Evolutionary conservation across 2,329 filamentous ascomycete genomes (phyloP), one percentile per base, ranked within the genome.

Genomic region (Zymoseptoria tritici): DNA sequence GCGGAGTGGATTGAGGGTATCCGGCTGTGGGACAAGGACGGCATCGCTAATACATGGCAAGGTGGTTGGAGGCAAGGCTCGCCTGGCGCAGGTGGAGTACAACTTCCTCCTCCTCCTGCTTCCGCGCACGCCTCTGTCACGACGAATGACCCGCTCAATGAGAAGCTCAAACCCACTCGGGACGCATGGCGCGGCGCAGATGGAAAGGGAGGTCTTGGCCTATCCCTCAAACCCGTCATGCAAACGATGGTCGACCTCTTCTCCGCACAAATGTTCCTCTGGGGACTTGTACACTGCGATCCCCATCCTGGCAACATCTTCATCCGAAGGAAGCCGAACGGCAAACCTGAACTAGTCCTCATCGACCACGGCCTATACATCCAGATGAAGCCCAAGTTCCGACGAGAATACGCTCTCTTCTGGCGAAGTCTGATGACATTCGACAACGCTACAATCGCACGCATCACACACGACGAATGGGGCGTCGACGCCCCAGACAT

Each of bases 341-440:
- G 93, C n/a, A 82, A 85, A 51, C 83, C 93, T 0, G 91, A 99
- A 77, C 82, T 99, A 29, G 93, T 97, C 0, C 85, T 99, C 42
- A 96, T 99, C 72, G 94, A 99, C 75, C 94, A 99, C 75, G 94
- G 94, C 0, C 84, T 99, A 5, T 99, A 99, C 77, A 90, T 97
- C 58, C 88, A 90, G 74, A 94, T 97, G 89, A 81, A 84, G 22
- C 87, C 89, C 1, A 79, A 84, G 61, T 96, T 97, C 77, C 84
- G 91, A 9, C 87, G 88, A 70, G 85, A 97, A 73, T 97, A 97
- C 74, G 86, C 87, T 19, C 79, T 84, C 3, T 94, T 99, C 78
- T 99, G 94, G 94, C 96, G 95, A 75, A 87, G 89, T 0, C 83
- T 99, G 9, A 85, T 97, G 79, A 91, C 91, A 0, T 94, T 97